Percentiles rank a stretch among this genome's conserved stretches.
Conservation (phyloP, 805 yeast species). For the Candida loeiensis region DNA sequence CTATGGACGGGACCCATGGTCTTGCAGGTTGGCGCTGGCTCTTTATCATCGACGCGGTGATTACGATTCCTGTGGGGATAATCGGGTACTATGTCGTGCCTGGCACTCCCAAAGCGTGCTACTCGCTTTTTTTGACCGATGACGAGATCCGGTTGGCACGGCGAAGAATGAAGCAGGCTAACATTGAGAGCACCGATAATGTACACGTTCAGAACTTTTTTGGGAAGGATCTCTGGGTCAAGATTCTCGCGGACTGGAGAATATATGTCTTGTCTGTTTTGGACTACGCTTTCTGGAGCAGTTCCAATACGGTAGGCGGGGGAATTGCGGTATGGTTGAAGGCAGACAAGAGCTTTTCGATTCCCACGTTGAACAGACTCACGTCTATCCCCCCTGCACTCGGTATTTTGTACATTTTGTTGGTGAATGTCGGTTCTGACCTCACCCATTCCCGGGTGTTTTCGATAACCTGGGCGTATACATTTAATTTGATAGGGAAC, state of each 20-base stretch:
- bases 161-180: constrained; percentile 19
- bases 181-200: constrained; percentile 16
- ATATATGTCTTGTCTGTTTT: constrained; percentile 24
- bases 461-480: constrained; percentile 17
- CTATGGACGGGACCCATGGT: constrained; percentile 14
- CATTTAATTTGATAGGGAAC: constrained; percentile 18
- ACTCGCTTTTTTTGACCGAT: constrained; percentile 50
- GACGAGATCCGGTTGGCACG: constrained; percentile 56
- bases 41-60: constrained; percentile 23
- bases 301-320: constrained; percentile 5
- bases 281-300: constrained; percentile 8
- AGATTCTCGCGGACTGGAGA: constrained; percentile 28
- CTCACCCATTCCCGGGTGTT: constrained; percentile 21
- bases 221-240: constrained; percentile 23
- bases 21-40: constrained; percentile 19
- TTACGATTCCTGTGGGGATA: constrained; percentile 20
- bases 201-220: constrained; percentile 17
- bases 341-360: constrained; percentile 28
- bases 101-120: constrained; percentile 33
- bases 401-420: constrained; percentile 47
- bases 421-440: constrained; percentile 50
- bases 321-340: constrained; percentile 11
- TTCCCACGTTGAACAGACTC: constrained; percentile 45
- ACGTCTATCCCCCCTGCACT: constrained; percentile 56
- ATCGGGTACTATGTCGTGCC: constrained; percentile 21